Evolutionary conservation across 2,329 filamentous ascomycete species (phyloP).

Genomic region (Fonsecaea nubica): DNA sequence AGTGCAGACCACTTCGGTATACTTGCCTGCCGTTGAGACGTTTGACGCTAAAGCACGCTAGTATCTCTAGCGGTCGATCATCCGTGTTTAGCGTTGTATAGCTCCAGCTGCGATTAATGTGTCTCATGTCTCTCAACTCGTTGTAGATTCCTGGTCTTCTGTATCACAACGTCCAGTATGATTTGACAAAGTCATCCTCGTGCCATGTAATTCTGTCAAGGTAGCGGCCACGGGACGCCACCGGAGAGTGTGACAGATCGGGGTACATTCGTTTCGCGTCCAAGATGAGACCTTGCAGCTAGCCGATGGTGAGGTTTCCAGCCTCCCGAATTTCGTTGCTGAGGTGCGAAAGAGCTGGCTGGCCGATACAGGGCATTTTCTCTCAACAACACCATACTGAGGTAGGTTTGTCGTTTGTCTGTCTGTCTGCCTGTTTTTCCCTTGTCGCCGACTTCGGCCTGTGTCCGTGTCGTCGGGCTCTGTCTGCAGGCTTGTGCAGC

Average conservation of each 20-base stretch:
- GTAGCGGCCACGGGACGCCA: constrained; percentile 5
- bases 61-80: constrained; percentile 11
- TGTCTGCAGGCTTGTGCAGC: constrained; percentile 7
- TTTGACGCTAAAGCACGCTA: neutral
- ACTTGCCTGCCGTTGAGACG: neutral
- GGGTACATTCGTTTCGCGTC: constrained; percentile 17
- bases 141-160: constrained; percentile 12
- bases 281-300: constrained; percentile 35
- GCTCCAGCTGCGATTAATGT: neutral
- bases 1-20: neutral
- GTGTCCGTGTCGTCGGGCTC: neutral
- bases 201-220: constrained; percentile 18
- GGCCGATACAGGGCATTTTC: neutral
- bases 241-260: constrained; percentile 32
- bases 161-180: constrained; percentile 24
- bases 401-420: constrained; percentile 5
- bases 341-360: constrained; percentile 12
- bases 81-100: constrained; percentile 17
- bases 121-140: constrained; percentile 15
- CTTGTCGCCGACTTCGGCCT: neutral
- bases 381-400: constrained; percentile 8
- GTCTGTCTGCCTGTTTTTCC: neutral
- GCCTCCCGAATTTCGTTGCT: constrained; percentile 28
- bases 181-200: constrained; percentile 33
- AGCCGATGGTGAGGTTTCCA: constrained; percentile 31